Conservation (phyloP, 495 filamentous ascomycete species). For the Extremus antarcticus region DNA sequence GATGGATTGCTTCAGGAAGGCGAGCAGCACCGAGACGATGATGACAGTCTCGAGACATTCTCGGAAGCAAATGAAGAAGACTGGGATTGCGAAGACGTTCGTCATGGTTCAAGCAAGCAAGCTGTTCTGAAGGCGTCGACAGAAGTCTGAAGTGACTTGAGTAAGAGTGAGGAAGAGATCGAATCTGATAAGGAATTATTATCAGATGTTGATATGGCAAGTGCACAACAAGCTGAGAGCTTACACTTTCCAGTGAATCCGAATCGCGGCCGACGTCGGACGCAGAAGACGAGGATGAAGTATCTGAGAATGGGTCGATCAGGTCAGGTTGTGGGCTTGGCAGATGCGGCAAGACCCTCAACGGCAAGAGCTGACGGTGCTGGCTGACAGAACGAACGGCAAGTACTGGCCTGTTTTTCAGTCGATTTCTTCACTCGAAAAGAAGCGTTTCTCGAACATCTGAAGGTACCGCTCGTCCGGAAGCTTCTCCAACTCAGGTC, state of each 20-base stretch:
- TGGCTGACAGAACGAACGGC: background rate
- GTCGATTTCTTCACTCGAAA: background rate
- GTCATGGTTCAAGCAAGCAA: too few species aligned
- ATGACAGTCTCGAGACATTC: conserved; percentile 72
- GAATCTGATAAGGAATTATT: background rate
- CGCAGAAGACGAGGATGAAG: background rate
- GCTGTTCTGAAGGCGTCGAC: background rate
- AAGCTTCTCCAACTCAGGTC: background rate
- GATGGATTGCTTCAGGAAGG: conserved; percentile 71
- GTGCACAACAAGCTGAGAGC: too few species aligned
- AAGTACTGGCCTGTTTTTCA: background rate
- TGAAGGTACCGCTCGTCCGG: background rate
- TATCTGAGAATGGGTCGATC: background rate
- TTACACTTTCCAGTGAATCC: too few species aligned
- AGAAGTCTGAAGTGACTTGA: background rate
- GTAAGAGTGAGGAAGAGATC: background rate
- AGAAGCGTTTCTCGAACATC: background rate
- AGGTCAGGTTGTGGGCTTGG: background rate
- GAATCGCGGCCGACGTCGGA: background rate
- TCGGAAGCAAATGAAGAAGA: conserved; percentile 82
- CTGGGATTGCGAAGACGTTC: conserved; percentile 55
- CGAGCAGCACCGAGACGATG: conserved; percentile 71
- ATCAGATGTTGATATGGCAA: background rate
- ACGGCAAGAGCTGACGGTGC: background rate
- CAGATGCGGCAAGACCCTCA: background rate